A percentile compares a stretch with the other conserved stretches of the same genome.
Conservation (phyloP, 495 filamentous ascomycete genomes). For the Hypomontagnella monticulosa region DNA sequence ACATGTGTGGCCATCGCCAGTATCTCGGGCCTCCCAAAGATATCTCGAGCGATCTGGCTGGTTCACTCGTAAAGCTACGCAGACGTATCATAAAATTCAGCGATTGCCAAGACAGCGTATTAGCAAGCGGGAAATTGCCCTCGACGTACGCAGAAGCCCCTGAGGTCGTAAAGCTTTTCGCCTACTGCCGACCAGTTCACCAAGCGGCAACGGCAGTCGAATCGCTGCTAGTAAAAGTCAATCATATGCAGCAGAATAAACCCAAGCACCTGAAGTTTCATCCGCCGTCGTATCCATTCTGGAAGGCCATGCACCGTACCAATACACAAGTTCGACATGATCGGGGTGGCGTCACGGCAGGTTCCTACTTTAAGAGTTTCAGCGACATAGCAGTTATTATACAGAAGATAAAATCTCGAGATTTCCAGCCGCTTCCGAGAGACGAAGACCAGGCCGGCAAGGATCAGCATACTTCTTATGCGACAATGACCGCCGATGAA, state of each 20-base stretch:
- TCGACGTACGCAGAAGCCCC: constrained; percentile 46
- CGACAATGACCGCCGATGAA: constrained; percentile 40
- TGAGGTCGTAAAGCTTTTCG: constrained; percentile 63
- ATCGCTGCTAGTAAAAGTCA: constrained; percentile 55
- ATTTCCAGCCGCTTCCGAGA: constrained; percentile 41
- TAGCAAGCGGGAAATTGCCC: constrained; percentile 44
- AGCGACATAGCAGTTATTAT: constrained; percentile 53
- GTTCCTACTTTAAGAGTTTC: constrained; percentile 62
- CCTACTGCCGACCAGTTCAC: constrained; percentile 64
- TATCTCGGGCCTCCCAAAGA: constrained; percentile 50
- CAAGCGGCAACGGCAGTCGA: constrained; percentile 61
- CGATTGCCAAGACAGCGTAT: constrained; percentile 45
- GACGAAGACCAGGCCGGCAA: constrained; percentile 38
- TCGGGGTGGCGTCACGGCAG: constrained; percentile 62
- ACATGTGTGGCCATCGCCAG: constrained; percentile 57
- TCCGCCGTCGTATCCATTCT: constrained; percentile 60
- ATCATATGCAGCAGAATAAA: constrained; percentile 54
- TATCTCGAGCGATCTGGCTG: constrained; percentile 48
- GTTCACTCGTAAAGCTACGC: constrained; percentile 47
- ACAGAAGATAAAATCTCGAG: constrained; percentile 39
- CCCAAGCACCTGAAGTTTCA: constrained; percentile 51
- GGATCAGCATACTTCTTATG: constrained; percentile 30
- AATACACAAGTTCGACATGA: constrained; percentile 68
- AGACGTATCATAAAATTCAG: constrained; percentile 49
- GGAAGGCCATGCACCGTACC: constrained; percentile 61